Evolutionary conservation across 768 basidiomycete genomes (phyloP).

Genomic region (Mycena olivaceomarginata): DNA sequence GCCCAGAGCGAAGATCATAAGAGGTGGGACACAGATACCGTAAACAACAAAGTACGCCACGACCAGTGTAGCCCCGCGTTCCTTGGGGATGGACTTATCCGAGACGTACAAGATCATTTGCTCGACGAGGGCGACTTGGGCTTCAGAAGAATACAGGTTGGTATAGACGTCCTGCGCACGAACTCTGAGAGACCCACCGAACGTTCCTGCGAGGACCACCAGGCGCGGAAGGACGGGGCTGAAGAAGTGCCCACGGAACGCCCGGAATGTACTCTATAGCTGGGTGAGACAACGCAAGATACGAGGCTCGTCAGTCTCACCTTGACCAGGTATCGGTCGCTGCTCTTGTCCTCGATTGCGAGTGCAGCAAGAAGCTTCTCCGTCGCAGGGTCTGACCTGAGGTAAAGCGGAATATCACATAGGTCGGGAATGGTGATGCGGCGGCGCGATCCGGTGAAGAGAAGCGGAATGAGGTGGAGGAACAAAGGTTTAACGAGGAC

Average conservation of each 20-base stretch:
- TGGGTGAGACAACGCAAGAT: not conserved
- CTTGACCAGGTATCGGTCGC: slow-evolving; percentile 13
- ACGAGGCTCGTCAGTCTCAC: not conserved
- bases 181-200: slow-evolving; percentile 5
- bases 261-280: slow-evolving; percentile 19
- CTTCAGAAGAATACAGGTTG: not conserved
- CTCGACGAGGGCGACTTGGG: slow-evolving; percentile 32
- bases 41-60: slow-evolving; percentile 29
- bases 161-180: not conserved
- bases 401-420: slow-evolving; percentile 22
- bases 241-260: slow-evolving; percentile 13
- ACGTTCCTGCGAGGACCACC: slow-evolving; percentile 8
- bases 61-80: slow-evolving; percentile 13
- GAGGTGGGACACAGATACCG: not conserved
- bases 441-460: slow-evolving; percentile 17
- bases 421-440: slow-evolving; percentile 33
- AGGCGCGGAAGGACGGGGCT: slow-evolving; percentile 29
- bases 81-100: slow-evolving; percentile 30
- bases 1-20: too few species aligned
- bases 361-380: slow-evolving; percentile 31
- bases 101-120: slow-evolving; percentile 26
- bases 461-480: slow-evolving; percentile 29
- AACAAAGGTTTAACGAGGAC: slow-evolving; percentile 36
- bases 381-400: slow-evolving; percentile 31
- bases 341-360: slow-evolving; percentile 21